Evolutionary conservation across 1,284 basidiomycete genomes (phyloP), one percentile per base, ranked within the genome.

Genomic region (Cryptococcus sp.): DNA sequence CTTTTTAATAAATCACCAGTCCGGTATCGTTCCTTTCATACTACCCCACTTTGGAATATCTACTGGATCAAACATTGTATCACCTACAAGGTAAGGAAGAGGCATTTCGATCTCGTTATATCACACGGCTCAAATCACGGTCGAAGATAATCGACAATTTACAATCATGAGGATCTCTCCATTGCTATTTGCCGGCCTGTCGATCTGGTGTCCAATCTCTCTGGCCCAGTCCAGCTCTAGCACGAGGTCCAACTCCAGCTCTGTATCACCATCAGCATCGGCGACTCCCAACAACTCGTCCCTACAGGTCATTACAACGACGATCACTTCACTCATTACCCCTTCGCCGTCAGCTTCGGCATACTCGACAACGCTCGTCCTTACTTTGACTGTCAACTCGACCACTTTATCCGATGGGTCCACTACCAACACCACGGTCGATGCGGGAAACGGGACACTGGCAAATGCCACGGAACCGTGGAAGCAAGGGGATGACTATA

Each of bases 381-480:
- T 73, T 9, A 72, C 70, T 2, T 64, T 74, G 42, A 69, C 69
- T 0, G 49, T 69, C 45, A 71, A 66, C 49, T 40, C 55, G 14
- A 57, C 61, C 14, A 45, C 54, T 28, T 34, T 45, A 18, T 46
- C 53, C 44, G 65, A 63, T 39, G 39, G 46, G 19, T 59, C 64
- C 10, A 52, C 57, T 24, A 46, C 52, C 50, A 64, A 65, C 37
- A 55, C 59, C 4, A 59, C 61, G 16, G 47, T 49, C 18, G 32
- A 34, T 9, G 42, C 49, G 7, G 51, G 52, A 2, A 71, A 69
- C 48, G 63, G 61, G 2, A 69, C 66, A 2, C 40, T 56, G 41
- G 23, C 36, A 4, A 60, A 55, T 46, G 40, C 36, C 7, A 57
- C 63, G 1, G 47, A 36, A 19, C 44, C 54, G 11, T 76, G 72